Evolutionary conservation across 2,329 filamentous ascomycete species (phyloP).

Genomic region (Oidium heveae): DNA sequence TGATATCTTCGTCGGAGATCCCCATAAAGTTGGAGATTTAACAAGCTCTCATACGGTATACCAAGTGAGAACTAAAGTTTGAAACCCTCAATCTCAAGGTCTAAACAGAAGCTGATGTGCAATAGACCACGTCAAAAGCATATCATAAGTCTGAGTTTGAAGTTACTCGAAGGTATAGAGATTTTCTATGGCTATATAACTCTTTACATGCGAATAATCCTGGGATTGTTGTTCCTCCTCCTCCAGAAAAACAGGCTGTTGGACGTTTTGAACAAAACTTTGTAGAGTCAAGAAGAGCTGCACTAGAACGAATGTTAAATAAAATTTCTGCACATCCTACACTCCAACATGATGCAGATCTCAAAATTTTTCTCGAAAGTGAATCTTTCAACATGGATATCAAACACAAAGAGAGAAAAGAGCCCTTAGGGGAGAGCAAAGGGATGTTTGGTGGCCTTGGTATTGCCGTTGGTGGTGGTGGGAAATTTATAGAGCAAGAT

Average conservation of each 20-base stretch:
- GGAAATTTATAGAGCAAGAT: constrained; percentile 93
- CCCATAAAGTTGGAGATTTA: constrained; percentile 90
- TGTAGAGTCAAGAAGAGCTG: constrained; percentile 73
- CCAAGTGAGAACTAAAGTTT: constrained; percentile 74
- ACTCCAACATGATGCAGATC: constrained; percentile 72
- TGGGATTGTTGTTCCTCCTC: constrained; percentile 80
- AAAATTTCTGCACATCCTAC: constrained; percentile 77
- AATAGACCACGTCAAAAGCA: constrained; percentile 76
- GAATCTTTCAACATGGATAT: constrained; percentile 90
- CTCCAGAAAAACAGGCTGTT: constrained; percentile 92
- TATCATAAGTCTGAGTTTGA: constrained; percentile 83
- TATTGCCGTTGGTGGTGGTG: constrained; percentile 47
- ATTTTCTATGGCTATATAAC: constrained; percentile 95
- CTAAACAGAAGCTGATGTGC: constrained; percentile 4
- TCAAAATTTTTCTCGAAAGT: constrained; percentile 93
- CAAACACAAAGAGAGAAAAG: constrained; percentile 88
- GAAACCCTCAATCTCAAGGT: constrained; percentile 3
- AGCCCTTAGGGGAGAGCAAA: constrained; percentile 74
- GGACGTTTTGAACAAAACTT: constrained; percentile 93
- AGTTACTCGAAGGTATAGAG: constrained; percentile 79
- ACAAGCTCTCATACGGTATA: constrained; percentile 97
- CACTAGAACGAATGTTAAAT: constrained; percentile 92
- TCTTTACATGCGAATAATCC: constrained; percentile 86
- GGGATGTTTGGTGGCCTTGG: constrained; percentile 74
- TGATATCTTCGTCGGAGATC: constrained; percentile 77